Percentiles rank a stretch among this genome's conserved stretches.
Evolutionary conservation across 1,284 basidiomycete species (phyloP).

Genomic region (Ustilago crameri): DNA sequence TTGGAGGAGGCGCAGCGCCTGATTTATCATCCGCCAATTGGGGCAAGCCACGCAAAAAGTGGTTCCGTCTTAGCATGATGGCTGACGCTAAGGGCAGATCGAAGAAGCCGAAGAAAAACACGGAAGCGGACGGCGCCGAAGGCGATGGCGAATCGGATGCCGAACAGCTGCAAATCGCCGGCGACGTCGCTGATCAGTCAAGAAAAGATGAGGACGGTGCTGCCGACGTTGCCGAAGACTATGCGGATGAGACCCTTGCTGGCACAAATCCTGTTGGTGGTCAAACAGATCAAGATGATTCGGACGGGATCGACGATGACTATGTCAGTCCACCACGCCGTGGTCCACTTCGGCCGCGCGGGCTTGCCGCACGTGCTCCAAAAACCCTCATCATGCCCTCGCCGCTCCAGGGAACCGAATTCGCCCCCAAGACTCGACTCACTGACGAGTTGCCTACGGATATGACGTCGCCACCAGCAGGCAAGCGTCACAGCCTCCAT

Average conservation of each 20-base stretch:
- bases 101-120: constrained; percentile 19
- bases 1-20: constrained; percentile 31
- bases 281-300: constrained; percentile 2
- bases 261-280: constrained; percentile 9
- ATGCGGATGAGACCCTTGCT: constrained; percentile 29
- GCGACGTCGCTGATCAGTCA: constrained; percentile 5
- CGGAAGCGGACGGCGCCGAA: constrained; percentile 14
- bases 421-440: constrained; percentile 45
- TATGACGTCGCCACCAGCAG: neutral
- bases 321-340: constrained; percentile 52
- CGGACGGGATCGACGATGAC: constrained; percentile 54
- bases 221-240: constrained; percentile 19
- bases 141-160: constrained; percentile 41
- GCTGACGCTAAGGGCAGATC: constrained; percentile 37
- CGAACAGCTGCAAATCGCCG: constrained; percentile 14
- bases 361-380: constrained; percentile 48
- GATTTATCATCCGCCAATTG: constrained; percentile 50
- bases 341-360: constrained; percentile 56
- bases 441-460: constrained; percentile 8
- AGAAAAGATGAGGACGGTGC: neutral
- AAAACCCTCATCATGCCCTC: constrained; percentile 54
- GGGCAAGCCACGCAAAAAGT: constrained; percentile 55
- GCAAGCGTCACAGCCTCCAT: constrained; percentile 47
- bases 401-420: constrained; percentile 51
- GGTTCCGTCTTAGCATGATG: constrained; percentile 53